phyloP scores from a whole-genome alignment of 805 yeast genomes.

The Wickerhamiella sergipiensis region DNA sequence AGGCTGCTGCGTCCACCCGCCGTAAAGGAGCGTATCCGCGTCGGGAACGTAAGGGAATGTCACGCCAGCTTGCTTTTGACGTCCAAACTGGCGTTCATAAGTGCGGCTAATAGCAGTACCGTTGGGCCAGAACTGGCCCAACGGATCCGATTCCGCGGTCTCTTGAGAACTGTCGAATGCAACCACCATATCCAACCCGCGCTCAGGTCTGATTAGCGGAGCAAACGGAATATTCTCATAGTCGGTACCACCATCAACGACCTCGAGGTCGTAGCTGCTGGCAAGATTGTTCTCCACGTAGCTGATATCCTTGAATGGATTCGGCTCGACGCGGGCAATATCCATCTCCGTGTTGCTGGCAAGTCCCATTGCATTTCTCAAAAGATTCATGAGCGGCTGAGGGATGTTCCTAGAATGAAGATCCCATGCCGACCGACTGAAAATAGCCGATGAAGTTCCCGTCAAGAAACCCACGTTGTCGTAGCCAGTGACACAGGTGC shows the following conservation, averaged over 20 bases:
- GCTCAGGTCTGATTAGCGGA: conserved; percentile 46
- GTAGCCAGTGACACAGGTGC: conserved; percentile 47
- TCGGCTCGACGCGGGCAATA: conserved; percentile 55
- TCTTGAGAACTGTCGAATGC: conserved; percentile 39
- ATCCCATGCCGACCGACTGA: conserved; percentile 43
- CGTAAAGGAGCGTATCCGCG: conserved; percentile 34
- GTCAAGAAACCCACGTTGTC: conserved; percentile 73
- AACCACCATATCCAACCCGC: conserved; percentile 48
- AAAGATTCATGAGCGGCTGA: conserved; percentile 31
- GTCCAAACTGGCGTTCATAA: conserved; percentile 42
- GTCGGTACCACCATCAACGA: conserved; percentile 70
- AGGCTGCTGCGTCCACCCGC: conserved; percentile 37
- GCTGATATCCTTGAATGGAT: conserved; percentile 41
- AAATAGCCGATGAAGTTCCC: conserved; percentile 73
- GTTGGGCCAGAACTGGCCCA: conserved; percentile 51
- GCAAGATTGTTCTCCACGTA: conserved; percentile 23
- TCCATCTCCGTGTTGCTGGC: conserved; percentile 29
- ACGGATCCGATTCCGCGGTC: conserved; percentile 41
- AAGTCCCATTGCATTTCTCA: conserved; percentile 32
- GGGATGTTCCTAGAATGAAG: conserved; percentile 42
- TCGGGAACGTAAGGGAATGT: conserved; percentile 67
- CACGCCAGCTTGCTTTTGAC: conserved; percentile 37
- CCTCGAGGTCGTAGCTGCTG: conserved; percentile 33
- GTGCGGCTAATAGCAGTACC: conserved; percentile 46
- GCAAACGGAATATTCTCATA: conserved; percentile 47